Conservation (phyloP, 2,329 filamentous ascomycete species). For the Hirsutella rhossiliensis region DNA sequence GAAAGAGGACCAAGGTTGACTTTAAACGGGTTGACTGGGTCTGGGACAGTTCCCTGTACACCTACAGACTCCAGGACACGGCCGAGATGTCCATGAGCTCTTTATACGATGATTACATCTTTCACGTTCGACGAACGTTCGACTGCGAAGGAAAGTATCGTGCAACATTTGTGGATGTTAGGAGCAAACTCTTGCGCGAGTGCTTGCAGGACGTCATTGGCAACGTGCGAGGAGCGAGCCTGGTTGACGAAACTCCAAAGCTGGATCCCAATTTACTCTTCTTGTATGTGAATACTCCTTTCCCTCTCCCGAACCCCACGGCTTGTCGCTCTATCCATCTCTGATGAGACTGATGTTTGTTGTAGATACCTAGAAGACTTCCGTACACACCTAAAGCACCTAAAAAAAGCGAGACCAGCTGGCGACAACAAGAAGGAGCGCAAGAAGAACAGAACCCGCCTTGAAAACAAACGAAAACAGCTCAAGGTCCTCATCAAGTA, state of each 20-base stretch:
- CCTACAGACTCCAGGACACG: conserved; percentile 43
- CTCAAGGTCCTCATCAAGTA: conserved; percentile 65
- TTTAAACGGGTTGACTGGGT: conserved; percentile 43
- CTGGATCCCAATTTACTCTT: conserved; percentile 62
- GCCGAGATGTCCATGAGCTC: conserved; percentile 30
- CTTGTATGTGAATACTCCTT: conserved; percentile 27
- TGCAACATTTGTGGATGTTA: conserved; percentile 66
- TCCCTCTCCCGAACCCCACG: neutral
- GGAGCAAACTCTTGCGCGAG: conserved; percentile 66
- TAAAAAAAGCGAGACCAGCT: conserved; percentile 44
- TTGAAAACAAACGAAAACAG: conserved; percentile 46
- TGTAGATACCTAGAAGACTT: conserved; percentile 66
- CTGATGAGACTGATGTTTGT: neutral
- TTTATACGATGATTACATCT: conserved; percentile 67
- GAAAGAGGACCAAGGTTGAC: conserved; percentile 16
- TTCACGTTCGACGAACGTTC: conserved; percentile 73
- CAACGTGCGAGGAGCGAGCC: conserved; percentile 43
- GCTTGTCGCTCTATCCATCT: neutral
- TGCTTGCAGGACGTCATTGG: conserved; percentile 32
- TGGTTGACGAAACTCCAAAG: conserved; percentile 69
- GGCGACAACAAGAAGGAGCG: conserved; percentile 41
- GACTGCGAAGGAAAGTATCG: conserved; percentile 75
- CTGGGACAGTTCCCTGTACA: conserved; percentile 37
- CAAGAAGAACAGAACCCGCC: conserved; percentile 47
- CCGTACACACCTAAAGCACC: conserved; percentile 46